Evolutionary conservation across 176 grass and related monocot species (phyloP).

Genomic region (Luzula sylvatica): DNA sequence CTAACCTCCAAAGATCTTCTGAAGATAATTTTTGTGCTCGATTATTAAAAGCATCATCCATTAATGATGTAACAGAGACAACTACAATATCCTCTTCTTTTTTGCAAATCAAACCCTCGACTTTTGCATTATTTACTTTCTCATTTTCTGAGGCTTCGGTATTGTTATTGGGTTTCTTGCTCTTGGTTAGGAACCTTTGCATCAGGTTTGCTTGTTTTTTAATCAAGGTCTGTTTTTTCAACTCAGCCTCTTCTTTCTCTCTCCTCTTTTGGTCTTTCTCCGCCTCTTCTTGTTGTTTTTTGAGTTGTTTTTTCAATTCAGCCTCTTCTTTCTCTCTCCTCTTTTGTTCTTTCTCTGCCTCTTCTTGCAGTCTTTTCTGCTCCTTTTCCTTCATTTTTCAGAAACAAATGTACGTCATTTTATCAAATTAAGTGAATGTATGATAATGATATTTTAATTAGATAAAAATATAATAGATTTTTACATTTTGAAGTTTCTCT

Average conservation of each 20-base stretch:
- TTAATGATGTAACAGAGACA: constrained; percentile 58
- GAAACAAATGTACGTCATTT: constrained; percentile 1
- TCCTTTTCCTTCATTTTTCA: constrained; percentile 61
- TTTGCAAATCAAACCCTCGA: constrained; percentile 13
- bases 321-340: constrained; percentile 77
- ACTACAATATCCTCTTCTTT: constrained; percentile 25
- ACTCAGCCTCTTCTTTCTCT: constrained; percentile 69
- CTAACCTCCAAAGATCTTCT: constrained; percentile 63
- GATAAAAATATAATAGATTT: constrained; percentile 6
- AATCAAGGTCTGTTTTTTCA: constrained; percentile 55
- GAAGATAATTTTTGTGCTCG: constrained; percentile 31
- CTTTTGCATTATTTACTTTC: constrained; percentile 12
- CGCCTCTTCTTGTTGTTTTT: constrained; percentile 71
- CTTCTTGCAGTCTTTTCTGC: constrained; percentile 57
- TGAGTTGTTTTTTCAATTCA: constrained; percentile 65
- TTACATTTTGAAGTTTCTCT: constrained; percentile 48
- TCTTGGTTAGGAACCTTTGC: constrained; percentile 67
- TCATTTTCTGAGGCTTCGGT: constrained; percentile 30
- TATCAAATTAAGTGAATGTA: neutral
- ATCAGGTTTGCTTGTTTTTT: constrained; percentile 90
- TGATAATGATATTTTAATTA: neutral
- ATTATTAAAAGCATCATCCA: constrained; percentile 59
- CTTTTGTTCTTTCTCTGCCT: constrained; percentile 70
- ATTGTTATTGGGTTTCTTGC: constrained; percentile 39
- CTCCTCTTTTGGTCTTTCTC: constrained; percentile 64